These are phyloP conservation scores for Coemansia sp. DNA, from an alignment of 192 early-diverging fungal species.

Conservation along the genomic window DNA sequence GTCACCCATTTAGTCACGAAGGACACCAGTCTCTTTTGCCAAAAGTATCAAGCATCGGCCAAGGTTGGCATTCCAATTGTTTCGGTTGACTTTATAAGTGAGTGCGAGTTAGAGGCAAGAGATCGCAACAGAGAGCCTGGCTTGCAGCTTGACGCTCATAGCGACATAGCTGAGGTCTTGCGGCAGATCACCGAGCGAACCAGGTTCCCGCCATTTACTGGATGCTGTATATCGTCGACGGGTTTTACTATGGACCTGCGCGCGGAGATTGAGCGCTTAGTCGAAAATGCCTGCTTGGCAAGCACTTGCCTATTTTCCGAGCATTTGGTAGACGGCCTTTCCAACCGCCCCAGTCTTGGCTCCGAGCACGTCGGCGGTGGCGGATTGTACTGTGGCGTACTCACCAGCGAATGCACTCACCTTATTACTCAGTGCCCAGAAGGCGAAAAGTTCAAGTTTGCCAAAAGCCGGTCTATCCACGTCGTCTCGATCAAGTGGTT, in stretches of 20 bases:
- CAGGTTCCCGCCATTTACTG: conserved; percentile 42
- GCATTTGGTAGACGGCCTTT: background rate
- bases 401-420: conserved; percentile 46
- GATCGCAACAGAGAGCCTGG: background rate
- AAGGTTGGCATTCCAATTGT: conserved; percentile 43
- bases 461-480: conserved; percentile 27
- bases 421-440: conserved; percentile 28
- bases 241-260: conserved; percentile 36
- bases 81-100: conserved; percentile 36
- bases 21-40: conserved; percentile 18
- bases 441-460: conserved; percentile 52
- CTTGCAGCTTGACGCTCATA: background rate
- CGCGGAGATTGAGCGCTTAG: conserved; percentile 34
- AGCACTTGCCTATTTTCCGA: background rate
- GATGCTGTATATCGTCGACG: conserved; percentile 43
- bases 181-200: conserved; percentile 18
- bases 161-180: conserved; percentile 6
- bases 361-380: conserved; percentile 32
- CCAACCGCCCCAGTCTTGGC: no score
- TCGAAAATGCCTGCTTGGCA: background rate
- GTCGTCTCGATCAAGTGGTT: conserved; percentile 46
- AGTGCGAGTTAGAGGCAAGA: conserved; percentile 38
- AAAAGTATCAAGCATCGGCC: conserved; percentile 43
- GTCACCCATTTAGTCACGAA: conserved; percentile 47
- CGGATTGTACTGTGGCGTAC: conserved; percentile 30